These are phyloP conservation scores for Nemania sp. DNA, from an alignment of 2,329 filamentous ascomycete genomes.

Conservation along the genomic window DNA sequence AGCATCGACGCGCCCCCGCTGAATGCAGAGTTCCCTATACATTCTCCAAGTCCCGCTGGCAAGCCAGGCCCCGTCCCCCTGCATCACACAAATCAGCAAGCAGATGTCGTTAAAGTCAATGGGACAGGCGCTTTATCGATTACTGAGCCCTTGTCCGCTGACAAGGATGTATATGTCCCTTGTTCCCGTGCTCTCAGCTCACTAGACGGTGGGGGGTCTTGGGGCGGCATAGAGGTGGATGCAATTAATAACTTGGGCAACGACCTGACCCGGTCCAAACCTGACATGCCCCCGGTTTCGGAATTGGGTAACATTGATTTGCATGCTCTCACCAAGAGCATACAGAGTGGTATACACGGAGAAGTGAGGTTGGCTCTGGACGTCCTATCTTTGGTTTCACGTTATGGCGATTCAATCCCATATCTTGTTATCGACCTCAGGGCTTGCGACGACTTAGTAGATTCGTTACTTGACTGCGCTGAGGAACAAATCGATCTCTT, in stretches of 20 bases:
- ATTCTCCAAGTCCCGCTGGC: conserved; percentile 48
- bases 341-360: conserved; percentile 86
- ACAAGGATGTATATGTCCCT: conserved; percentile 60
- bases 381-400: conserved; percentile 70
- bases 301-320: conserved; percentile 91
- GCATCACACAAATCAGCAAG: conserved; percentile 43
- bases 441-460: conserved; percentile 84
- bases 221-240: conserved; percentile 72
- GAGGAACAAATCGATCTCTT: conserved; percentile 85
- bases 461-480: conserved; percentile 86
- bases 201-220: conserved; percentile 44
- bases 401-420: conserved; percentile 65
- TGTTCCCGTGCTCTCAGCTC: conserved; percentile 54
- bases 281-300: conserved; percentile 72
- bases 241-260: conserved; percentile 67
- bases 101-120: conserved; percentile 36
- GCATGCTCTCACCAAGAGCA: conserved; percentile 82
- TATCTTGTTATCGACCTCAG: conserved; percentile 69
- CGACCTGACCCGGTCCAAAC: conserved; percentile 70
- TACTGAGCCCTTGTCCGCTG: conserved; percentile 45
- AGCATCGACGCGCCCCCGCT: conserved; percentile 52
- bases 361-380: conserved; percentile 92
- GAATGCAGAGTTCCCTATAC: conserved; percentile 49
- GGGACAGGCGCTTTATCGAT: conserved; percentile 37
- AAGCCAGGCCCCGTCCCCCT: conserved; percentile 49